phyloP scores from a whole-genome alignment of 495 filamentous ascomycete genomes.

The Podospora anserina region DNA sequence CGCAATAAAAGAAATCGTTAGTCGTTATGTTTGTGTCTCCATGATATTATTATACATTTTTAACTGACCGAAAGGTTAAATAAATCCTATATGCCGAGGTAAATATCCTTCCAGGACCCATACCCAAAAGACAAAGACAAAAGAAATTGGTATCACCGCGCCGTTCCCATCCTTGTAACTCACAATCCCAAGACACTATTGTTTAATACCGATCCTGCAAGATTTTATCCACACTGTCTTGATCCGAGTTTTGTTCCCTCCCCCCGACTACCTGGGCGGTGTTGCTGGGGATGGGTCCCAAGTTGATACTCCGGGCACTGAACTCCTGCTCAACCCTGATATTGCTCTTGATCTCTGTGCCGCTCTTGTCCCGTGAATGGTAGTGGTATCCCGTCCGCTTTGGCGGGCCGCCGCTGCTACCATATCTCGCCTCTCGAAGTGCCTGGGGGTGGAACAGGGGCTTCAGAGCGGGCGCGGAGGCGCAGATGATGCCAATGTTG shows the following conservation, averaged over 20 bases:
- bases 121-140: not conserved
- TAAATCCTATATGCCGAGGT: not conserved
- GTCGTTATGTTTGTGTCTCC: not conserved
- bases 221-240: constrained; percentile 1
- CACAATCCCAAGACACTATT: not conserved
- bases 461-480: constrained; percentile 48
- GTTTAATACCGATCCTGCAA: not conserved
- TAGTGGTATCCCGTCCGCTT: constrained; percentile 1
- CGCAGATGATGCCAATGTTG: constrained; percentile 50
- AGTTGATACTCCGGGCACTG: not conserved
- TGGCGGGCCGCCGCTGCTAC: not conserved
- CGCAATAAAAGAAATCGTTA: not conserved
- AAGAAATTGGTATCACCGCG: not conserved
- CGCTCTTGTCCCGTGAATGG: not conserved
- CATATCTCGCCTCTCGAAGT: not conserved
- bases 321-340: constrained; percentile 4
- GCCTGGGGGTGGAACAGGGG: constrained; percentile 32
- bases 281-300: constrained; percentile 5
- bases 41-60: not conserved
- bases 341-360: not conserved
- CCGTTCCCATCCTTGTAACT: not conserved
- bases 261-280: not conserved
- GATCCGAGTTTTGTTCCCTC: not conserved
- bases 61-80: not conserved
- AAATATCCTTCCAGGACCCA: not conserved